phyloP scores from a whole-genome alignment of 2,329 filamentous ascomycete genomes.

The Colletotrichum sp. region DNA sequence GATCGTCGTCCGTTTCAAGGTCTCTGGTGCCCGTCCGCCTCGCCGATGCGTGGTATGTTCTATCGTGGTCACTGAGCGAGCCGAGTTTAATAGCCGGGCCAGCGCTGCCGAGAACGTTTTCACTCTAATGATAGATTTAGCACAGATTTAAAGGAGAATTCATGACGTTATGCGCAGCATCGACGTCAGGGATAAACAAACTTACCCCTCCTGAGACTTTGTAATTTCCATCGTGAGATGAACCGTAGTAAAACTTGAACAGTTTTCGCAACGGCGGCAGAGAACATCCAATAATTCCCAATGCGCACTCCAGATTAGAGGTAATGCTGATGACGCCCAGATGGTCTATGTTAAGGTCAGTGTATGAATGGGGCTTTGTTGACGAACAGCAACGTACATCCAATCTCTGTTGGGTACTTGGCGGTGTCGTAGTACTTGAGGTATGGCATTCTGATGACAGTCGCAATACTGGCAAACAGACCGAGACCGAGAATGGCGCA shows the following conservation, averaged over 20 bases:
- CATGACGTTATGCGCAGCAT: accelerated
- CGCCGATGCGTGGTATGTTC: not conserved
- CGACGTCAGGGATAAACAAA: not conserved
- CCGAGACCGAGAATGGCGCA: not conserved
- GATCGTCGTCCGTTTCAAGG: not conserved
- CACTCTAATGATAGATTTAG: not conserved
- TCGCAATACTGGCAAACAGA: not conserved
- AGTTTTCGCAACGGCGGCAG: not conserved
- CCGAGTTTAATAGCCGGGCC: constrained; percentile 9
- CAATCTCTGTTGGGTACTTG: not conserved
- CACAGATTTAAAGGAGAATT: accelerated
- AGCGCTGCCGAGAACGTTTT: not conserved
- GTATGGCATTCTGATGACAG: not conserved
- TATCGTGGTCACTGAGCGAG: not conserved
- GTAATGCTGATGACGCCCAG: not conserved
- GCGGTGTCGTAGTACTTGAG: constrained; percentile 1
- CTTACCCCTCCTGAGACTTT: not conserved
- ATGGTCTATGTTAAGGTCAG: not conserved
- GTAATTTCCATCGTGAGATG: not conserved
- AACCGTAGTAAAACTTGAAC: constrained; percentile 3
- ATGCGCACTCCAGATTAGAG: not conserved
- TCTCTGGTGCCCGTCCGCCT: not conserved
- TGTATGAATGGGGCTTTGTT: accelerated
- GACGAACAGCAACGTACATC: not conserved
- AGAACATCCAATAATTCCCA: constrained; percentile 2